A percentile compares a stretch with the other conserved stretches of the same genome.
Conservation (phyloP, 2,329 filamentous ascomycete genomes). For the Neofusicoccum sp. region DNA sequence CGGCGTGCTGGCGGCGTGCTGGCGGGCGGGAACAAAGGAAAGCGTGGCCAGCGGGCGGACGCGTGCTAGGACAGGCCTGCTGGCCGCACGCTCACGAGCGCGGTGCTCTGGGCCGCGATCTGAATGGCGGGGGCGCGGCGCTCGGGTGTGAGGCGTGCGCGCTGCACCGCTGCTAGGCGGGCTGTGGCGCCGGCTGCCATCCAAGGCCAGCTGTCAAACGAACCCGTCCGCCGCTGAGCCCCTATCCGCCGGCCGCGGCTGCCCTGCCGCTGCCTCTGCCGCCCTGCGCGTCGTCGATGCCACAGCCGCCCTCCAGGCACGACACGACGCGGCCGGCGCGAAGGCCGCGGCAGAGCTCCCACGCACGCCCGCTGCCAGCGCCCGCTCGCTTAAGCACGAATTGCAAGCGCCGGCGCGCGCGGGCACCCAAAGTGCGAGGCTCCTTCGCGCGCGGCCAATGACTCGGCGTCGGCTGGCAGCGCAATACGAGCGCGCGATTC, state of each 20-base stretch:
- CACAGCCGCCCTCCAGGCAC: neutral
- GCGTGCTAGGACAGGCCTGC: slow-evolving; percentile 3
- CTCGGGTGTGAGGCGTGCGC: neutral
- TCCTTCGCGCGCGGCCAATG: neutral
- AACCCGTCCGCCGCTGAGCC: neutral
- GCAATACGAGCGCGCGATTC: slow-evolving; percentile 17
- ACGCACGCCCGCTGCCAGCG: neutral
- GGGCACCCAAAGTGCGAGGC: neutral
- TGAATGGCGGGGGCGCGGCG: neutral
- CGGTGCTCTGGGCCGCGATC: neutral
- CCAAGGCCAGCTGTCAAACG: neutral
- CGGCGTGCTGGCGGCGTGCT: neutral
- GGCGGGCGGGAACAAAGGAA: slow-evolving; percentile 15
- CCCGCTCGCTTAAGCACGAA: neutral
- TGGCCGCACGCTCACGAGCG: slow-evolving; percentile 8
- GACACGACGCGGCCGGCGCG: neutral
- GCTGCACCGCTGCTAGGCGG: neutral
- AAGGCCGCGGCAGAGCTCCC: neutral
- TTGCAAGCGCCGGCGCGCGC: neutral
- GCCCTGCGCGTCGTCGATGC: neutral
- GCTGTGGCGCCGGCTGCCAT: slow-evolving; percentile 11
- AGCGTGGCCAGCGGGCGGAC: slow-evolving; percentile 16
- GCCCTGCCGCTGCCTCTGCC: neutral
- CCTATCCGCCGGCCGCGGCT: neutral
- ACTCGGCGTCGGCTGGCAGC: slow-evolving; percentile 1